A percentile compares a stretch with the other conserved stretches of the same genome.
Conservation (phyloP, 164 flowering plant genomes). For the Hamamelis virginiana region DNA sequence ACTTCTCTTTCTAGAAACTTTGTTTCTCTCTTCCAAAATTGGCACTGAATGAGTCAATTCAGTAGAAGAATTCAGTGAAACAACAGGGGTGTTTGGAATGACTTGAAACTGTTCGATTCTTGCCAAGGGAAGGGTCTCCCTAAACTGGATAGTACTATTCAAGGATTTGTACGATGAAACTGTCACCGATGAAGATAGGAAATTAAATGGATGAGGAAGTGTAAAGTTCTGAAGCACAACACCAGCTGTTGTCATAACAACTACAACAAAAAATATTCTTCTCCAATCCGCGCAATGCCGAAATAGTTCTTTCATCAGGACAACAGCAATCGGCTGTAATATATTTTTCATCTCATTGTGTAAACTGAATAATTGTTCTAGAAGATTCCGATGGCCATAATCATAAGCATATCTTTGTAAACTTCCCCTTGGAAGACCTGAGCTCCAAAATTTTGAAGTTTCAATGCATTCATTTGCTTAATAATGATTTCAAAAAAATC, state of each 20-base stretch:
- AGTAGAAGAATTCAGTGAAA: conserved; percentile 31
- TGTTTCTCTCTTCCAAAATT: conserved; percentile 10
- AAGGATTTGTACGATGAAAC: conserved; percentile 26
- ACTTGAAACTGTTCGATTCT: conserved; percentile 19
- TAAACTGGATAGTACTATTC: conserved; percentile 23
- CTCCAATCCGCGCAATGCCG: conserved; percentile 43
- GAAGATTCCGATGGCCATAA: conserved; percentile 3
- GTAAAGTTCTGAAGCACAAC: conserved; percentile 41
- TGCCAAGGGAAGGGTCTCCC: conserved; percentile 23
- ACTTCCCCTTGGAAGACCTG: neutral
- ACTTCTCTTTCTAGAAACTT: conserved; percentile 4
- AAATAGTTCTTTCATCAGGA: conserved; percentile 31
- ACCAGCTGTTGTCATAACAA: conserved; percentile 41
- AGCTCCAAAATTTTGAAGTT: neutral
- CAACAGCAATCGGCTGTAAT: conserved; percentile 13
- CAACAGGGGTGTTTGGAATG: conserved; percentile 21
- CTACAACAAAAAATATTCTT: conserved; percentile 42
- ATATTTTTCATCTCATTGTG: conserved; percentile 36
- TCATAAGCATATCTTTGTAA: neutral
- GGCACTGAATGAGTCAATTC: conserved; percentile 14
- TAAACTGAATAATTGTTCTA: neutral
- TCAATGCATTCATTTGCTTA: neutral
- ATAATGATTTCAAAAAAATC: neutral
- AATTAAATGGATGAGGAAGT: conserved; percentile 52
- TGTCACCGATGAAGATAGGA: conserved; percentile 24